Evolutionary conservation across 352 stramenopile genomes (phyloP), one percentile per base, ranked within the genome.

Genomic region (Peronospora destructor): DNA sequence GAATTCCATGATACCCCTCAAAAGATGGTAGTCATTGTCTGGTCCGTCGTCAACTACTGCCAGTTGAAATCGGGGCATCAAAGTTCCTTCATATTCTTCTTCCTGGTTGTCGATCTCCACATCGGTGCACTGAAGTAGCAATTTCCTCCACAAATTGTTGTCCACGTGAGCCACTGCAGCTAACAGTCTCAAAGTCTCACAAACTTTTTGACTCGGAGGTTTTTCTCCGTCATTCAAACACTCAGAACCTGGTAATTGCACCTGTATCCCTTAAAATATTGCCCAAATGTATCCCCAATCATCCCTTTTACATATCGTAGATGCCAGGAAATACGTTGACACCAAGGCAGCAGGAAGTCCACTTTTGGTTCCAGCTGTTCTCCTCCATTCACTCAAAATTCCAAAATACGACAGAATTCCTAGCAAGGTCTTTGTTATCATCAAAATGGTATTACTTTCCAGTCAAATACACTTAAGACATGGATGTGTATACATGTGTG

Each of bases 301-400:
- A 30, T 14, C 6, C 52, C 46, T 16, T 47, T 57, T 13, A 26
- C 46, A 53, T 59, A 66, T 14, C 32, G 42, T 28, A 66, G 38
- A 11, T 35, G 13, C 19, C 41, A 29, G n/a, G 21, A 49, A 19
- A 45, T 21, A 16, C 19, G 19, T 14, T 53, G 23, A 25, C 53
- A 66, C 58, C 58, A 66, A 17, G 58, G 47, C 40, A 42, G 7
- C 36, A 66, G 19, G 46, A 66, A 66, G 46, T 55, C 48, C 58
- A 60, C 11, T 49, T 55, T 13, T 23, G 32, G 11, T 4, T 32
- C 19, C 36, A 56, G 34, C 21, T 40, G 17, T 45, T 25, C 34
- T 51, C 44, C 32, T 43, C 41, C 51, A 60, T 53, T 32, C 3
- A 25, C 5, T 56, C 43, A 36, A 36, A 36, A 26, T 26, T 6